Percentiles rank a stretch among this genome's conserved stretches.
These are phyloP conservation scores for Herpetospermum pedunculosum DNA, from an alignment of 306 rosid species.

Conservation along the genomic window DNA sequence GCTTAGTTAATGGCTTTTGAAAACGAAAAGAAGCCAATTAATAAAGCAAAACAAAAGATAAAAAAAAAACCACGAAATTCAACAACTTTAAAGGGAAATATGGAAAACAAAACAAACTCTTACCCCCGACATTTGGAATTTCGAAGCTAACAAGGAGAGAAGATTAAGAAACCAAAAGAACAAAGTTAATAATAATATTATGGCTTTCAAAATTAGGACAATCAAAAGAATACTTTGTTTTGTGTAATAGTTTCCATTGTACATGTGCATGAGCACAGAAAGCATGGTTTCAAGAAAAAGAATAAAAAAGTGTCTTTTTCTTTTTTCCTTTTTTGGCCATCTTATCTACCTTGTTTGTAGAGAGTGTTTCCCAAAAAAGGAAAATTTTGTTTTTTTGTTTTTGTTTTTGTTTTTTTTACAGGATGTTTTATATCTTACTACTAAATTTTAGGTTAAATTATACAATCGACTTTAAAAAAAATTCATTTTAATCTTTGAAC, in stretches of 20 bases:
- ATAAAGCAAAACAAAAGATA: not conserved
- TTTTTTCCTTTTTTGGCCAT: not conserved
- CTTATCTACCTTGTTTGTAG: not conserved
- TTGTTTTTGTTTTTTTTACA: too few species aligned
- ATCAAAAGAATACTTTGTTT: constrained; percentile 20
- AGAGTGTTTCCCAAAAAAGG: not conserved
- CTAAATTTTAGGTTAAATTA: too few species aligned
- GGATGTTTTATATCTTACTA: too few species aligned
- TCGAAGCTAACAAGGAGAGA: constrained; percentile 24
- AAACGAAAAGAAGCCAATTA: not conserved
- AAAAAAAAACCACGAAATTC: not conserved
- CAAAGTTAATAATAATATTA: not conserved
- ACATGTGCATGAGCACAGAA: not conserved
- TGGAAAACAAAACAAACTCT: not conserved
- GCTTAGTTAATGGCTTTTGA: not conserved
- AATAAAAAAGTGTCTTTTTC: not conserved
- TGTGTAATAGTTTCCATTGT: not conserved
- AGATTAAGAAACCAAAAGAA: not conserved
- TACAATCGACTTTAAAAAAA: too few species aligned
- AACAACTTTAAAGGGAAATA: not conserved
- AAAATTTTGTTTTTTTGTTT: too few species aligned
- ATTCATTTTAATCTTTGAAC: too few species aligned
- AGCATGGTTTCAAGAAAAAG: not conserved
- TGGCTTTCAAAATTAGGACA: constrained; percentile 14
- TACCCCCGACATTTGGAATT: constrained; percentile 29